These are phyloP conservation scores for Aureobasidium sp. DNA, from an alignment of 2,329 filamentous ascomycete genomes.

Conservation along the genomic window DNA sequence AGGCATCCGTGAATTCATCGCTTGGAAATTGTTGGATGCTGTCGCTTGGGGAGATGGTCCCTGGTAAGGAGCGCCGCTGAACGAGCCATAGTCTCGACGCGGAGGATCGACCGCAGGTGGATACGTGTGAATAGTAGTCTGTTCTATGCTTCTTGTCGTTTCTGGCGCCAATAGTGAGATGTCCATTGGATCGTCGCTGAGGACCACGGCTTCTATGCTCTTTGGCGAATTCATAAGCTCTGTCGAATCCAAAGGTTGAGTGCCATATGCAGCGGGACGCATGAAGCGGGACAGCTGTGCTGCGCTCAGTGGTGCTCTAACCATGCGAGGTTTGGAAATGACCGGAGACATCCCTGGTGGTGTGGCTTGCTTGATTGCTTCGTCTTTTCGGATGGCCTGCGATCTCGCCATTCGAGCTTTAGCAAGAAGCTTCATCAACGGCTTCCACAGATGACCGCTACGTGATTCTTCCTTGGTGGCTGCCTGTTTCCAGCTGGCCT, in stretches of 20 bases:
- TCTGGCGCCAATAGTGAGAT: not conserved
- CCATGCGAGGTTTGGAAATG: constrained; percentile 18
- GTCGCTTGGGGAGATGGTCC: not conserved
- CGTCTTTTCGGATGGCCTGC: constrained; percentile 39
- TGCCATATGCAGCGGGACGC: constrained; percentile 23
- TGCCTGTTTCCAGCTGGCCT: constrained; percentile 32
- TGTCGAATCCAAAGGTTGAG: constrained; percentile 25
- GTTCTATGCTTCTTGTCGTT: not conserved
- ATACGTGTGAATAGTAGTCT: not conserved
- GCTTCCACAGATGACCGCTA: constrained; percentile 54
- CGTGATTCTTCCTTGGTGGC: constrained; percentile 18
- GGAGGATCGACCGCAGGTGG: not conserved
- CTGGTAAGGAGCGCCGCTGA: not conserved
- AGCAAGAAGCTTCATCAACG: constrained; percentile 51
- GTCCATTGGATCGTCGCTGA: constrained; percentile 14
- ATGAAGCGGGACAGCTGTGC: constrained; percentile 26
- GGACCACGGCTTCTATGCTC: constrained; percentile 13
- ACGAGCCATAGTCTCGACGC: not conserved
- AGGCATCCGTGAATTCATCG: not conserved
- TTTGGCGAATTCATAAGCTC: constrained; percentile 24
- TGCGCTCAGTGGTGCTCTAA: constrained; percentile 25
- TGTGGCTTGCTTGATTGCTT: constrained; percentile 5
- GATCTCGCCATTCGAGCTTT: constrained; percentile 48
- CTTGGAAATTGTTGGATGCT: no score
- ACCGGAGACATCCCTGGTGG: not conserved